These are phyloP conservation scores for Aspergillus flavus DNA, from an alignment of 2,329 filamentous ascomycete species.

Conservation along the genomic window DNA sequence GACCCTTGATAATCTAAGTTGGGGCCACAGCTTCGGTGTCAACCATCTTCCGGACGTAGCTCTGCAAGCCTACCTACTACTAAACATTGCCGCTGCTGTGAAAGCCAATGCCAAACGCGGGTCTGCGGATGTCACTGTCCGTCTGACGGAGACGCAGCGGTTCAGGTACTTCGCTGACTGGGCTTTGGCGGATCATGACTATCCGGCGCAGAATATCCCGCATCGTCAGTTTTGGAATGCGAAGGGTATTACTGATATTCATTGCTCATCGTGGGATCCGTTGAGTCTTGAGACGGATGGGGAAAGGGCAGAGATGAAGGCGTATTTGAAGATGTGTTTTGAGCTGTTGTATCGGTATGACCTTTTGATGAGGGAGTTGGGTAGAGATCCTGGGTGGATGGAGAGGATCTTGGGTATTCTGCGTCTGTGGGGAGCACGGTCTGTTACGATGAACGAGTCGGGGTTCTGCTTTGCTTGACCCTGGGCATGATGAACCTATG, in stretches of 20 bases:
- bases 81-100: slow-evolving; percentile 5
- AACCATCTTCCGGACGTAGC: slow-evolving; percentile 1
- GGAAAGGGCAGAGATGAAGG: background rate
- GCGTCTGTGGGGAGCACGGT: background rate
- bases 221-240: slow-evolving; percentile 6
- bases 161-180: background rate
- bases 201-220: slow-evolving; percentile 4
- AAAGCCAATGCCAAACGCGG: background rate
- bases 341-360: slow-evolving; percentile 6
- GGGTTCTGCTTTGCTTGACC: background rate
- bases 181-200: slow-evolving; percentile 1
- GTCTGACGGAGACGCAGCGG: background rate
- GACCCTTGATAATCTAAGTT: background rate
- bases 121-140: background rate
- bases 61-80: slow-evolving; percentile 1
- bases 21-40: slow-evolving; percentile 8
- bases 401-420: background rate
- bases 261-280: background rate
- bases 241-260: background rate
- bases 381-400: background rate
- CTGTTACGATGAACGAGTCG: background rate
- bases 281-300: background rate
- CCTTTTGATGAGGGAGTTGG: slow-evolving; percentile 1
- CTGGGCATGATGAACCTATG: too few species aligned
- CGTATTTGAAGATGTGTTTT: slow-evolving; percentile 9